Evolutionary conservation across 2,329 filamentous ascomycete genomes (phyloP).

Genomic region (Lasiodiplodia sp.): DNA sequence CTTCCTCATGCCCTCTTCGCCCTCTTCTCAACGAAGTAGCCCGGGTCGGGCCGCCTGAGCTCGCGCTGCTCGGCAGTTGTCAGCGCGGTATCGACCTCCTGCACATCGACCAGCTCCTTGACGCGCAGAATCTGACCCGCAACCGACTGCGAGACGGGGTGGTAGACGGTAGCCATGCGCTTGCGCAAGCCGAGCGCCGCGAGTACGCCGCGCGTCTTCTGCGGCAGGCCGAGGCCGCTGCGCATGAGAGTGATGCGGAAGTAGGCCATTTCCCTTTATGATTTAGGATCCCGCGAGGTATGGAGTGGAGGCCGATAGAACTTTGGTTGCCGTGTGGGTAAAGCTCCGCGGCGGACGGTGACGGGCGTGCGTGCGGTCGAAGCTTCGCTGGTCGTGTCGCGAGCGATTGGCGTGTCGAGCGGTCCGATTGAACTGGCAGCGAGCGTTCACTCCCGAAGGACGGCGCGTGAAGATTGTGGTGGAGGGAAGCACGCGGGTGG

Average conservation of each 20-base stretch:
- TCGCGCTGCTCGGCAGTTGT: slow-evolving; percentile 73
- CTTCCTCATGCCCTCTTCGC: not conserved
- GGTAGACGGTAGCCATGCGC: slow-evolving; percentile 87
- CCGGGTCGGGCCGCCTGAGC: slow-evolving; percentile 75
- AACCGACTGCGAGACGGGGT: slow-evolving; percentile 79
- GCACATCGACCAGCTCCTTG: slow-evolving; percentile 86
- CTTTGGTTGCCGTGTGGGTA: slow-evolving; percentile 3
- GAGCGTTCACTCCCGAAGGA: not conserved
- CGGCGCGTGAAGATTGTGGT: not conserved
- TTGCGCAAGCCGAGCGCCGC: slow-evolving; percentile 84
- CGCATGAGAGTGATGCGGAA: slow-evolving; percentile 93
- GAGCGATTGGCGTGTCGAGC: not conserved
- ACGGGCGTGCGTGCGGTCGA: not conserved
- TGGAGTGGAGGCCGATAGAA: not conserved
- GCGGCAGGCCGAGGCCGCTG: slow-evolving; percentile 83
- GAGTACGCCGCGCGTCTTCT: slow-evolving; percentile 80
- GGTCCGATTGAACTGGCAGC: not conserved
- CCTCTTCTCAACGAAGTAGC: slow-evolving; percentile 78
- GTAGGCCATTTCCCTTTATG: slow-evolving; percentile 67
- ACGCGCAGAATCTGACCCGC: slow-evolving; percentile 93
- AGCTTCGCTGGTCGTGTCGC: not conserved
- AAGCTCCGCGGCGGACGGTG: not conserved
- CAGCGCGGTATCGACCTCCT: slow-evolving; percentile 74
- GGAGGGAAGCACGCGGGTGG: slow-evolving; percentile 3
- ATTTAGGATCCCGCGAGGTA: not conserved